phyloP scores from a whole-genome alignment of 768 basidiomycete species.

The Terana coerulea region DNA sequence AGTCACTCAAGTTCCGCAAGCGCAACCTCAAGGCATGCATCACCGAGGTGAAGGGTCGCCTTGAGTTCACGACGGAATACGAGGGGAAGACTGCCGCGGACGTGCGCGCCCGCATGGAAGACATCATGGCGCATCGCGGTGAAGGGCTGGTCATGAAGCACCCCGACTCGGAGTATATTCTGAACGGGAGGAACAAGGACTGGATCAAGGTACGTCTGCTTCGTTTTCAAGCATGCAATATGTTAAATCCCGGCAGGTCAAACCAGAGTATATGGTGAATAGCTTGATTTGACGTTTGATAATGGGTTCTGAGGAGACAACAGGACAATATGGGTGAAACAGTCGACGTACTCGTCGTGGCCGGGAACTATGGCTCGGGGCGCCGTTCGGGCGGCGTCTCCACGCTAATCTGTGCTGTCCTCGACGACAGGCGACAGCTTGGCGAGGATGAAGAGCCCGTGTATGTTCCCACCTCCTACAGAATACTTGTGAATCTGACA shows the following conservation, averaged over 20 bases:
- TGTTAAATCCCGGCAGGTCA: conserved; percentile 46
- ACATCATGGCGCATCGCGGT: conserved; percentile 79
- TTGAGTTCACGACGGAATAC: conserved; percentile 74
- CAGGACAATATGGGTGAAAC: conserved; percentile 93
- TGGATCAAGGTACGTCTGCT: conserved; percentile 77
- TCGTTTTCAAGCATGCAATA: not conserved
- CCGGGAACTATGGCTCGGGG: conserved; percentile 85
- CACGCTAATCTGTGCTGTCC: conserved; percentile 83
- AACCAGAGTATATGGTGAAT: conserved; percentile 82
- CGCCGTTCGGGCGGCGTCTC: conserved; percentile 87
- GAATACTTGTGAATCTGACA: not conserved
- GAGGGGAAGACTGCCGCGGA: conserved; percentile 79
- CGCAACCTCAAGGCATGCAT: conserved; percentile 68
- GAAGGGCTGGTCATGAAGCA: conserved; percentile 95
- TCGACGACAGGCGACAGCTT: conserved; percentile 62
- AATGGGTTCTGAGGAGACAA: not conserved
- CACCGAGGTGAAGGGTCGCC: conserved; percentile 65
- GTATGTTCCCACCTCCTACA: conserved; percentile 47
- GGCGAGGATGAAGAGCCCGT: conserved; percentile 60
- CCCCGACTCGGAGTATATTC: conserved; percentile 68
- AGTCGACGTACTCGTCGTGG: conserved; percentile 87
- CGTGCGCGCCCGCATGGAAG: conserved; percentile 75
- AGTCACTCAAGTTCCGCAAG: conserved; percentile 73
- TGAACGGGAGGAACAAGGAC: conserved; percentile 84
- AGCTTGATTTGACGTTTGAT: not conserved